phyloP scores from a whole-genome alignment of 2,329 filamentous ascomycete genomes.

The Aspergillus sclerotialis region DNA sequence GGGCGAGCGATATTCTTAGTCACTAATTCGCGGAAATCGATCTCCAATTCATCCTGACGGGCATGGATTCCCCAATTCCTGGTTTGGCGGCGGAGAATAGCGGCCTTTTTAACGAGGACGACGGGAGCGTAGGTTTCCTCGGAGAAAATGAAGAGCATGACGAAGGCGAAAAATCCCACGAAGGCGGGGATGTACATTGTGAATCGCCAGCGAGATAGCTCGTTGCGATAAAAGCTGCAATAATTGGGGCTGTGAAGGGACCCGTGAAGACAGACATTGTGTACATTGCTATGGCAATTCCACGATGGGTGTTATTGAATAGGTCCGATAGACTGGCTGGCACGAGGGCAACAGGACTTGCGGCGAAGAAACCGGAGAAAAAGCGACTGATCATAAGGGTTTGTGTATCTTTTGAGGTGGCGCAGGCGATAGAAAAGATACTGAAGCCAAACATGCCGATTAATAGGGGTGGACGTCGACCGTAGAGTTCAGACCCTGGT shows the following conservation, averaged over 20 bases:
- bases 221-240: constrained; percentile 43
- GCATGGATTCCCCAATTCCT: constrained; percentile 17
- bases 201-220: constrained; percentile 42
- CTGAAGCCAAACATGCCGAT: constrained; percentile 34
- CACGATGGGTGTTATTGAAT: constrained; percentile 38
- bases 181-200: constrained; percentile 43
- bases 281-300: constrained; percentile 38
- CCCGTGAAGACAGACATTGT: constrained; percentile 41
- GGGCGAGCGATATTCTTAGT: constrained; percentile 16
- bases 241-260: constrained; percentile 41
- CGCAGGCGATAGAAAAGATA: constrained; percentile 40
- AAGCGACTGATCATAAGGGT: constrained; percentile 35
- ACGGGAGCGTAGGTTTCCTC: constrained; percentile 47
- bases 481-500: constrained; percentile 53
- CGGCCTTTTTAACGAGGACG: constrained; percentile 12
- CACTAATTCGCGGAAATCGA: constrained; percentile 11
- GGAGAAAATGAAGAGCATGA: constrained; percentile 30
- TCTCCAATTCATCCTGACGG: constrained; percentile 14
- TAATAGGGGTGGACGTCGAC: constrained; percentile 46
- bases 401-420: constrained; percentile 31
- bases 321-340: constrained; percentile 40
- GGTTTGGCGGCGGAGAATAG: constrained; percentile 13
- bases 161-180: constrained; percentile 43
- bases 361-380: constrained; percentile 38
- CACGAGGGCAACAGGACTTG: constrained; percentile 34